These are phyloP conservation scores for Hyphodiscus hymeniophilus DNA, from an alignment of 495 filamentous ascomycete genomes.

Conservation along the genomic window DNA sequence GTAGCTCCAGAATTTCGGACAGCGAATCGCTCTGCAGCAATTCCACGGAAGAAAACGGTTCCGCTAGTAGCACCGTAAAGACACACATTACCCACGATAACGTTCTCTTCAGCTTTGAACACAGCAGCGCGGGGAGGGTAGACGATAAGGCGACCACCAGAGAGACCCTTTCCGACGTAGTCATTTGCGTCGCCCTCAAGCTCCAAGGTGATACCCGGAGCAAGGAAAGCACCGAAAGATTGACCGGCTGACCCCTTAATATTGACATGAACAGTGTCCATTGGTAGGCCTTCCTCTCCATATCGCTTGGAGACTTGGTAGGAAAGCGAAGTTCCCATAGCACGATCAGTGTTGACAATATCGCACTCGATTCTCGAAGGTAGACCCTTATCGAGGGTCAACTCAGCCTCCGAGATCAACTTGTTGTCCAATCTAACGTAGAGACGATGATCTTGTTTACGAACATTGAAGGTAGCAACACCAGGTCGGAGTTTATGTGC, in stretches of 20 bases:
- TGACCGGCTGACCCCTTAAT: slow-evolving; percentile 98
- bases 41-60: slow-evolving; percentile 95
- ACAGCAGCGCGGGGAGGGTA: slow-evolving; percentile 91
- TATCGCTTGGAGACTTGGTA: slow-evolving; percentile 94
- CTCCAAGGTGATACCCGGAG: slow-evolving; percentile 91
- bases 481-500: slow-evolving; percentile 94
- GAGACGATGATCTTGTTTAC: slow-evolving; percentile 94
- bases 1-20: slow-evolving; percentile 97
- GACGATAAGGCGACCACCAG: slow-evolving; percentile 90
- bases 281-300: slow-evolving; percentile 82
- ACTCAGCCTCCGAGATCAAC: slow-evolving; percentile 93
- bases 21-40: slow-evolving; percentile 95
- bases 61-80: slow-evolving; percentile 93
- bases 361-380: slow-evolving; percentile 95
- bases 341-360: slow-evolving; percentile 96
- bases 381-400: slow-evolving; percentile 92
- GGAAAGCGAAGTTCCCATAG: slow-evolving; percentile 88
- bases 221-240: slow-evolving; percentile 94
- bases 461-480: slow-evolving; percentile 96
- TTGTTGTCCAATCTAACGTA: slow-evolving; percentile 97
- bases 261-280: slow-evolving; percentile 94
- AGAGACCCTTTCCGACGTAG: slow-evolving; percentile 96
- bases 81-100: slow-evolving; percentile 94
- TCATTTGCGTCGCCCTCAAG: slow-evolving; percentile 97
- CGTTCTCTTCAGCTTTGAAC: slow-evolving; percentile 97